Evolutionary conservation across 129 eudicot genomes (phyloP).

Genomic region (Flaveria brownii): DNA sequence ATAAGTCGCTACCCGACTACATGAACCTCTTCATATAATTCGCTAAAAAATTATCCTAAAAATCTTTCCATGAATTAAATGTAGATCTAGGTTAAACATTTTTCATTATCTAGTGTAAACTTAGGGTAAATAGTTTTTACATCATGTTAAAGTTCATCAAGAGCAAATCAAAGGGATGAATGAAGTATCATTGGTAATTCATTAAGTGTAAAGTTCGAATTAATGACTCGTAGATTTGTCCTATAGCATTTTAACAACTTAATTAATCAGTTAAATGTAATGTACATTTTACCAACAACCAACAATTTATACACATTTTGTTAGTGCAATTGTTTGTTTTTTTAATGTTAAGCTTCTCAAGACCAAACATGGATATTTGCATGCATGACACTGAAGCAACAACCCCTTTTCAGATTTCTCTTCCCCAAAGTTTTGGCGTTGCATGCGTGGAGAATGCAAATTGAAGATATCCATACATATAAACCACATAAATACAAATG

Average conservation of each 20-base stretch:
- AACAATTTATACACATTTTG: background rate
- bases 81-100: background rate
- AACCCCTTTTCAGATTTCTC: constrained; percentile 42
- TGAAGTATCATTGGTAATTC: background rate
- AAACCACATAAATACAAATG: constrained; percentile 24
- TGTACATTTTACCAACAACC: background rate
- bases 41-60: too few relatives aligned
- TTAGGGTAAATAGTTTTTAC: background rate
- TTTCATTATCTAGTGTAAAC: background rate
- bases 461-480: constrained; percentile 32
- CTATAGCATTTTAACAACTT: background rate
- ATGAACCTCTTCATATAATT: too few relatives aligned
- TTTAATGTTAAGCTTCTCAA: constrained; percentile 12
- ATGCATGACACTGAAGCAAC: constrained; percentile 38
- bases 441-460: constrained; percentile 38
- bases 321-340: background rate
- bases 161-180: background rate
- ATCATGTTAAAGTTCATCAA: background rate
- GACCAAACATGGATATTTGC: constrained; percentile 38
- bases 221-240: background rate
- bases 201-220: background rate
- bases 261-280: background rate
- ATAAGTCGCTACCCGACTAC: too few relatives aligned
- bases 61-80: too few relatives aligned
- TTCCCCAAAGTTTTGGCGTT: constrained; percentile 48